phyloP scores from a whole-genome alignment of 2,329 filamentous ascomycete species.

The Xylaria multiplex region DNA sequence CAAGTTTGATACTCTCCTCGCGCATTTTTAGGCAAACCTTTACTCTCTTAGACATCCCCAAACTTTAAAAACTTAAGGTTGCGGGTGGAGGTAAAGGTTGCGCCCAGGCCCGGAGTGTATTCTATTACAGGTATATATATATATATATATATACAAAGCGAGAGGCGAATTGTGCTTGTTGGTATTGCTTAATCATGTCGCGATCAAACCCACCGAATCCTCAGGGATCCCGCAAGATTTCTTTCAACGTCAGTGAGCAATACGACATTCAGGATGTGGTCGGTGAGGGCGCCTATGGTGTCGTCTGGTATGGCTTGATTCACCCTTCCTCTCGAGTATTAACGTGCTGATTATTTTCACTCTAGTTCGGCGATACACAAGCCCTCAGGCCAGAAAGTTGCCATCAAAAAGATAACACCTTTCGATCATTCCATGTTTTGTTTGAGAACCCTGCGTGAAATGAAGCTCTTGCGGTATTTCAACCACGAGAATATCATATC shows the following conservation, averaged over 20 bases:
- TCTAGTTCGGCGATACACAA: conserved; percentile 94
- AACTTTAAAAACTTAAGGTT: conserved; percentile 9
- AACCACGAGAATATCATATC: conserved; percentile 99
- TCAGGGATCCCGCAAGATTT: conserved; percentile 87
- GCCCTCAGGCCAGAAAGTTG: conserved; percentile 96
- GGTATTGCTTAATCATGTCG: conserved; percentile 57
- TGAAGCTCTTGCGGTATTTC: conserved; percentile 99
- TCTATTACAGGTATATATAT: conserved; percentile 18
- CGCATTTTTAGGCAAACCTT: conserved; percentile 12
- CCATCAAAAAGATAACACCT: conserved; percentile 99
- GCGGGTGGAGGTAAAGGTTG: conserved; percentile 22
- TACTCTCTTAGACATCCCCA: conserved; percentile 7
- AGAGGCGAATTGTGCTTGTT: conserved; percentile 7
- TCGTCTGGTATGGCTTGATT: conserved; percentile 83
- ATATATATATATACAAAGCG: conserved; percentile 13
- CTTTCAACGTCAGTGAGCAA: conserved; percentile 99
- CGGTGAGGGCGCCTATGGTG: conserved; percentile 96
- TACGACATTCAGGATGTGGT: conserved; percentile 99
- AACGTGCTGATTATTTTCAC: conserved; percentile 28
- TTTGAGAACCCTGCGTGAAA: conserved; percentile 93
- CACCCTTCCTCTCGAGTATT: background rate
- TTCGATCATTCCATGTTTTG: conserved; percentile 99
- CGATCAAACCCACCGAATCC: conserved; percentile 66
- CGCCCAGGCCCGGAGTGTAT: conserved; percentile 11
- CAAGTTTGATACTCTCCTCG: conserved; percentile 15